phyloP scores from a whole-genome alignment of 2,329 filamentous ascomycete species.

The Dactylellina cionopaga region DNA sequence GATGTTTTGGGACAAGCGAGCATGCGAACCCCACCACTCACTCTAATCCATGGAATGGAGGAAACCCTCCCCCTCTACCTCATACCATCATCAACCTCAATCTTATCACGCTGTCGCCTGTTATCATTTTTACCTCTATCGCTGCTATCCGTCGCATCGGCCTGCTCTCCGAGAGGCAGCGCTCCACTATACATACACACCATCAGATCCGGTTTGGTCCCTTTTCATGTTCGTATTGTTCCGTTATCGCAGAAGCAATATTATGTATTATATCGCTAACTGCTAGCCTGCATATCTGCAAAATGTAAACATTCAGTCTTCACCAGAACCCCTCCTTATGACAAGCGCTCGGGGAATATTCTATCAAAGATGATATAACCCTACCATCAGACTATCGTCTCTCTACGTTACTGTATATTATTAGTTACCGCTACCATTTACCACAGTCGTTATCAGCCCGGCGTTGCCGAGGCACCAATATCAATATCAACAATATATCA shows the following conservation, averaged over 20 bases:
- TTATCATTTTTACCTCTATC: neutral
- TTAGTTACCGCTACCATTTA: neutral
- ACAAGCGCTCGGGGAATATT: neutral
- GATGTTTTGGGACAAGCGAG: constrained; percentile 51
- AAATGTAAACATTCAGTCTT: constrained; percentile 25
- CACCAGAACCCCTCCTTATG: neutral
- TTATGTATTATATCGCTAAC: constrained; percentile 30
- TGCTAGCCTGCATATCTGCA: neutral
- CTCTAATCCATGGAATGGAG: neutral
- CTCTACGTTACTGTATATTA: neutral
- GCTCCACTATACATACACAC: no score
- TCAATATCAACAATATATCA: neutral
- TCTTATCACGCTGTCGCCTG: neutral
- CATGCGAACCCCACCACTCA: constrained; percentile 28
- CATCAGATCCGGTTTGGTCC: constrained; percentile 10
- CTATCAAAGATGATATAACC: constrained; percentile 22
- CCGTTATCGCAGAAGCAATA: constrained; percentile 35
- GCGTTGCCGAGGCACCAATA: neutral
- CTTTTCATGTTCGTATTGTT: neutral
- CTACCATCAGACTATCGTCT: neutral
- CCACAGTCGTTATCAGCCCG: neutral
- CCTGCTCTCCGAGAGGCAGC: neutral
- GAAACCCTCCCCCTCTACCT: neutral
- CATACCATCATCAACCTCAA: constrained; percentile 12
- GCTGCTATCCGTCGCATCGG: constrained; percentile 17